These are phyloP conservation scores for Salicornia ramosissima DNA, from an alignment of 148 eudicot species.

Conservation along the genomic window DNA sequence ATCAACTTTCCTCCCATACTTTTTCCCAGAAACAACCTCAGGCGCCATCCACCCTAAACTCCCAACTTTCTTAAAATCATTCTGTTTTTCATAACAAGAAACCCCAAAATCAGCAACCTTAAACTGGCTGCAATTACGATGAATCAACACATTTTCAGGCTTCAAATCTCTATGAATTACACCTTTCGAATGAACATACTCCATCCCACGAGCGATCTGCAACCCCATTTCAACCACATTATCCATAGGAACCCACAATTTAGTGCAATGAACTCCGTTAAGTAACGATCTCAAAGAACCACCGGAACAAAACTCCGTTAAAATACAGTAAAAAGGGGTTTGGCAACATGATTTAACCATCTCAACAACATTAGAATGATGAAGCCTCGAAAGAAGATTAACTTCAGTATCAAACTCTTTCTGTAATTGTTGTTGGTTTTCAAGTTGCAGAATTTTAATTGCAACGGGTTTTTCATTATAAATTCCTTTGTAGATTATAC, in stretches of 20 bases:
- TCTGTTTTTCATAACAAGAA: slow-evolving; percentile 38
- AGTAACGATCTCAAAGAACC: slow-evolving; percentile 64
- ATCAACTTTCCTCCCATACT: slow-evolving; percentile 65
- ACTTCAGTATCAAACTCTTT: too few relatives aligned
- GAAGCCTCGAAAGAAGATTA: slow-evolving; percentile 48
- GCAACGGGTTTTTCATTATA: slow-evolving; percentile 70
- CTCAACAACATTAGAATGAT: slow-evolving; percentile 60
- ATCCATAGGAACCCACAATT: too few relatives aligned
- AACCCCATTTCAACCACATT: slow-evolving; percentile 42
- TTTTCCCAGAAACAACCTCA: slow-evolving; percentile 71
- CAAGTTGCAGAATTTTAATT: slow-evolving; percentile 53
- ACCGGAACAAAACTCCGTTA: slow-evolving; percentile 60
- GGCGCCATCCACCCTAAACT: slow-evolving; percentile 94
- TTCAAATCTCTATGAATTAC: slow-evolving; percentile 71
- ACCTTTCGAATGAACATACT: slow-evolving; percentile 68
- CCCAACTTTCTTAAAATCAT: slow-evolving; percentile 47
- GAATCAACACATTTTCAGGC: slow-evolving; percentile 65
- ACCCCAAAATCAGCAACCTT: slow-evolving; percentile 84
- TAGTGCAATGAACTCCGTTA: too few relatives aligned
- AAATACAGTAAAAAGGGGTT: slow-evolving; percentile 47
- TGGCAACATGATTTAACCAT: slow-evolving; percentile 57
- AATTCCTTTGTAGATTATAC: slow-evolving; percentile 60
- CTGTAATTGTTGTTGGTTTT: slow-evolving; percentile 64
- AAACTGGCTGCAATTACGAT: slow-evolving; percentile 35
- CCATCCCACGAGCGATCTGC: slow-evolving; percentile 80